These are phyloP conservation scores for Salix koriyanagi DNA, from an alignment of 345 rosid species.

Conservation along the genomic window DNA sequence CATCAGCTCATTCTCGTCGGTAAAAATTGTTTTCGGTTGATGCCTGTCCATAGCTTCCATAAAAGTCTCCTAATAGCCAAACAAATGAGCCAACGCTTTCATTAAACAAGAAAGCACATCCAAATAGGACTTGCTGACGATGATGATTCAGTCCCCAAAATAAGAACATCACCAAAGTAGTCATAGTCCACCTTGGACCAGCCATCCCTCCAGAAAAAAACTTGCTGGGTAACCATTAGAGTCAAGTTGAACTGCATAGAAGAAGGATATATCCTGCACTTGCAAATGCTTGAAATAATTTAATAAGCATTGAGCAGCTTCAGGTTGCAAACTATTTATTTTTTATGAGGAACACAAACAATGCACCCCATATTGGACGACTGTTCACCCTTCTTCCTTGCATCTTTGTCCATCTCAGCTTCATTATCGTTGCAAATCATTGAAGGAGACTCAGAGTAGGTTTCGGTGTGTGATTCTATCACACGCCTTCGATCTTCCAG, in stretches of 20 bases:
- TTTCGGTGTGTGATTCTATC: too few relatives aligned
- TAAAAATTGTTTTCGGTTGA: slow-evolving; percentile 24
- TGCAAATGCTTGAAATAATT: slow-evolving; percentile 12
- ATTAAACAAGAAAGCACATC: slow-evolving; percentile 25
- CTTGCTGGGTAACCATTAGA: not conserved
- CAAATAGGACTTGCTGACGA: slow-evolving; percentile 11
- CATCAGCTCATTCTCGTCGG: slow-evolving; percentile 1
- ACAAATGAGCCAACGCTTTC: slow-evolving; percentile 13
- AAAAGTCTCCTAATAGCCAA: slow-evolving; percentile 26
- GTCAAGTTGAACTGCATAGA: slow-evolving; percentile 6
- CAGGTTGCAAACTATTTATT: too few relatives aligned
- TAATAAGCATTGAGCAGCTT: too few relatives aligned
- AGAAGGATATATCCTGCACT: slow-evolving; percentile 12
- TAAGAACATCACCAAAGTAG: slow-evolving; percentile 11
- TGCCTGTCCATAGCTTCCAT: slow-evolving; percentile 15
- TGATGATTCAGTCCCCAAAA: slow-evolving; percentile 29
- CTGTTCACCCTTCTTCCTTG: too few relatives aligned
- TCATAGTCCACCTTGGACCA: too few relatives aligned
- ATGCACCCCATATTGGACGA: too few relatives aligned
- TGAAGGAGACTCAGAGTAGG: too few relatives aligned
- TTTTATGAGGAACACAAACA: too few relatives aligned
- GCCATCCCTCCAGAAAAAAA: too few relatives aligned
- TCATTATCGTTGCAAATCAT: too few relatives aligned
- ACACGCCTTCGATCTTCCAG: too few relatives aligned
- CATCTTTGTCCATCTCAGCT: too few relatives aligned